A percentile compares a stretch with the other conserved stretches of the same genome.
These are phyloP conservation scores for Gaertneriomyces sp. DNA, from an alignment of 192 early-diverging fungal genomes.

Conservation along the genomic window DNA sequence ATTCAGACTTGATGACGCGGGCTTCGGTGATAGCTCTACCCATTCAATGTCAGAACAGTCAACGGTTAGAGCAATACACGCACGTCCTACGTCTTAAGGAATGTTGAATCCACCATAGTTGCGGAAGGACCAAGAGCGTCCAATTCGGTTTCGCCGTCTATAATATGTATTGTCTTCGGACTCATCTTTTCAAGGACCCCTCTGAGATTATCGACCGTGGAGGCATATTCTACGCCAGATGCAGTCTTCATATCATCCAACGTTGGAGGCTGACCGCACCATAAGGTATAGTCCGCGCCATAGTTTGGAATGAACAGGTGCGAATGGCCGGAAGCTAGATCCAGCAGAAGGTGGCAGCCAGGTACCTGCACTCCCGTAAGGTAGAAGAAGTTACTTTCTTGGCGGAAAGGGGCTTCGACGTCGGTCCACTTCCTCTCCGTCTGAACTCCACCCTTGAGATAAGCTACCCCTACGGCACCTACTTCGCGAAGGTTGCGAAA, in stretches of 20 bases:
- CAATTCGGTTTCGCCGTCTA: slow-evolving; percentile 36
- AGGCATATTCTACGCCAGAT: slow-evolving; percentile 71
- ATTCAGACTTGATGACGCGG: slow-evolving; percentile 73
- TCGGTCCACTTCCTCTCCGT: slow-evolving; percentile 54
- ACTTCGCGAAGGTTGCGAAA: slow-evolving; percentile 21
- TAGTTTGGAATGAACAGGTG: slow-evolving; percentile 67
- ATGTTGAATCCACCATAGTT: slow-evolving; percentile 6
- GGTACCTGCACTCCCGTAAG: slow-evolving; percentile 75
- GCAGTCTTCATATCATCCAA: slow-evolving; percentile 46
- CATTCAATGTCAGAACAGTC: slow-evolving; percentile 16
- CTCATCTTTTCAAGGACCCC: slow-evolving; percentile 42
- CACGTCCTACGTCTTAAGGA: neutral
- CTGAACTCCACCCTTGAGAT: slow-evolving; percentile 16
- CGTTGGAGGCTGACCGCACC: slow-evolving; percentile 71
- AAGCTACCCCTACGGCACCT: slow-evolving; percentile 9
- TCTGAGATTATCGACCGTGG: slow-evolving; percentile 55
- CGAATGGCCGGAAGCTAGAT: slow-evolving; percentile 56
- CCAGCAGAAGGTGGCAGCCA: slow-evolving; percentile 67
- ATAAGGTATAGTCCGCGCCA: slow-evolving; percentile 67
- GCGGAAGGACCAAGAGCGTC: slow-evolving; percentile 7
- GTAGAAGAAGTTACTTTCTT: slow-evolving; percentile 86
- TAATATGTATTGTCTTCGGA: slow-evolving; percentile 38
- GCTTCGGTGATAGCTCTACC: slow-evolving; percentile 68
- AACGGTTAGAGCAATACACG: slow-evolving; percentile 4
- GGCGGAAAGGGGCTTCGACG: slow-evolving; percentile 76